Evolutionary conservation across 176 grass and related monocot species (phyloP).

Genomic region (Eragrostis curvula): DNA sequence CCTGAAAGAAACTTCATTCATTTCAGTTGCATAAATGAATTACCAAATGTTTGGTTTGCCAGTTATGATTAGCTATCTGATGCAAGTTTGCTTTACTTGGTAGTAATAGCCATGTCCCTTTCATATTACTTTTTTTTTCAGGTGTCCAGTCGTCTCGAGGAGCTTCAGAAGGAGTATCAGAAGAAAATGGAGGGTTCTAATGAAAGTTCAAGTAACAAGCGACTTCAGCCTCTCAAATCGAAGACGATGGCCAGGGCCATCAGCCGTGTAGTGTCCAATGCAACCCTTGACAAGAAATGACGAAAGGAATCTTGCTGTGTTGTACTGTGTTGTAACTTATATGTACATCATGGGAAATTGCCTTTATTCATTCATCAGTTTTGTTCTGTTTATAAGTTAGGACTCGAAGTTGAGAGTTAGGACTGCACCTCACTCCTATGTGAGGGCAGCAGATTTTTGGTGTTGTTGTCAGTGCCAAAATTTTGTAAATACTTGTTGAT

Average conservation of each 20-base stretch:
- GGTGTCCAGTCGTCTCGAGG: constrained; percentile 70
- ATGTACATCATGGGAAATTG: constrained; percentile 16
- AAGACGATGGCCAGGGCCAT: constrained; percentile 60
- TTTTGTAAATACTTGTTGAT: constrained; percentile 26
- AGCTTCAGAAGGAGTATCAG: constrained; percentile 72
- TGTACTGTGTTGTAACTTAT: constrained; percentile 16
- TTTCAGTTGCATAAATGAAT: not conserved
- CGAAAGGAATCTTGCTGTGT: not conserved
- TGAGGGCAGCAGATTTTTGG: not conserved
- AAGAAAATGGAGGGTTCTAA: constrained; percentile 42
- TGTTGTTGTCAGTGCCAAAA: not conserved
- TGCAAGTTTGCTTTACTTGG: not conserved
- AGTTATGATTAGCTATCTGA: not conserved
- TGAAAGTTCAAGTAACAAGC: constrained; percentile 54
- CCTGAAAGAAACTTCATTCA: not conserved
- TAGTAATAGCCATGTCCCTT: not conserved
- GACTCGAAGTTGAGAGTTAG: not conserved
- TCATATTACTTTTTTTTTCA: constrained; percentile 44
- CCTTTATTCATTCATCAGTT: not conserved
- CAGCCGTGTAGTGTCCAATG: constrained; percentile 50
- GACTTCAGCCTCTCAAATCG: constrained; percentile 48
- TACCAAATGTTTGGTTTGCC: not conserved
- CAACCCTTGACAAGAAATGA: constrained; percentile 40
- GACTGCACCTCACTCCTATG: not conserved
- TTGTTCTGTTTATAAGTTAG: not conserved